phyloP scores from a whole-genome alignment of 129 eudicot genomes.

The Flaveria bidentis region DNA sequence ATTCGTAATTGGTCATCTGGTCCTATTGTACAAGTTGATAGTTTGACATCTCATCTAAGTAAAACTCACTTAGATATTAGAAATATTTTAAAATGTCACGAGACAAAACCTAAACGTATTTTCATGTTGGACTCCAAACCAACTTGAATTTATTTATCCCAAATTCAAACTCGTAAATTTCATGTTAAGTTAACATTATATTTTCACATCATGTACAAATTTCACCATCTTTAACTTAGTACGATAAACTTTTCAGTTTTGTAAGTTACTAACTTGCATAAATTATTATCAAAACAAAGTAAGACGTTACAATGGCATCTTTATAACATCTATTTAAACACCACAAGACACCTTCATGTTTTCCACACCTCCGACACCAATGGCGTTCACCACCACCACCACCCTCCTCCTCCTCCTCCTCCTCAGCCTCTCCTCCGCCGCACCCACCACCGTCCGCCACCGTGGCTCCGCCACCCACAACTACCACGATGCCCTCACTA shows the following conservation, averaged over 20 bases:
- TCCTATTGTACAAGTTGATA: too few relatives aligned
- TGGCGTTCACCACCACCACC: conserved; percentile 23
- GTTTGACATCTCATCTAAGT: too few relatives aligned
- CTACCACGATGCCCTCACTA: conserved; percentile 58
- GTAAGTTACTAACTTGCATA: not conserved
- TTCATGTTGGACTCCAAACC: too few relatives aligned
- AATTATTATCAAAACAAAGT: not conserved
- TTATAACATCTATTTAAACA: conserved; percentile 20
- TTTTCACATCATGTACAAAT: too few relatives aligned
- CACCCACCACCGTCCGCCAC: conserved; percentile 25
- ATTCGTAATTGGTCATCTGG: too few relatives aligned
- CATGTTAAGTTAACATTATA: too few relatives aligned
- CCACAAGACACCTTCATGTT: not conserved
- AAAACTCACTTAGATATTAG: too few relatives aligned
- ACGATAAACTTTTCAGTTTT: not conserved
- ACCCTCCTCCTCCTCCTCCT: conserved; percentile 14
- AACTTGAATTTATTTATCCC: too few relatives aligned
- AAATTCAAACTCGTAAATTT: too few relatives aligned
- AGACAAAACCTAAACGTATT: too few relatives aligned
- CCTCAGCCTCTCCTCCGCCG: conserved; percentile 1
- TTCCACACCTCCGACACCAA: conserved; percentile 10
- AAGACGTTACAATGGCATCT: conserved; percentile 8
- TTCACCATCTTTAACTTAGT: too few relatives aligned
- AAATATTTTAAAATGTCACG: too few relatives aligned
- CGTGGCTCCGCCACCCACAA: conserved; percentile 33